Evolutionary conservation across 192 early-diverging fungal genomes (phyloP), one percentile per base, ranked within the genome.

Genomic region (Coemansia sp.): DNA sequence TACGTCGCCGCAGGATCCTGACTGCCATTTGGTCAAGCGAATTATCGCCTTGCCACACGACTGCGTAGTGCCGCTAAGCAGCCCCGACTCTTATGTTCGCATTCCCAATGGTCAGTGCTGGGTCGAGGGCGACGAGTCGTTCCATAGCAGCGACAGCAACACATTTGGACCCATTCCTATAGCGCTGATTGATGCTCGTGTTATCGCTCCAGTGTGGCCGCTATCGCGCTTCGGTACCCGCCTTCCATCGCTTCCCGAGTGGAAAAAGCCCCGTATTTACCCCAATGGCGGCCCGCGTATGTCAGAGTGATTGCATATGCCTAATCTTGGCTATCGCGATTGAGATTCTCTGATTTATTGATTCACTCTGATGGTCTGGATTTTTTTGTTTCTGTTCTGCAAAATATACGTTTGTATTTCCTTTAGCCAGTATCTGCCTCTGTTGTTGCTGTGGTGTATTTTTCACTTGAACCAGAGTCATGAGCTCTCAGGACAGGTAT

Each of bases 51-150:
- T 95, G 55, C 88, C 87, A 27, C 92, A 92, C 22, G 94, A 97
- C 68, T 83, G 74, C 66, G 66, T 81, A 8, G 64, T 80, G 17
- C 82, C 79, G 11, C 53, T 67, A 39, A 57, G 64, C 50, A 55
- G 49, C 14, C 45, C 69, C 10, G 53, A 68, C 17, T 66, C 76
- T 49, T 75, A 72, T 37, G 70, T 93, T 6, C 77, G 79, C 47
- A 74, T 94, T 11, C 93, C 93, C 25, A 72, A 70, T 62, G 93
- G 93, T 9, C 87, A 94, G 62, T 90, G 88, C 67, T 94, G 93
- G 93, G 79, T 93, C 47, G 93, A 94, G 67, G 89, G 89, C 32
- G 92, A 94, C 67, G 92, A 94, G 69, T 83, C 84, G 38, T 94
- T 91, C 67, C 90, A 92, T 63, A 90, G 89, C 55, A 82, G 74